A percentile compares a stretch with the other conserved stretches of the same genome.
These are phyloP conservation scores for Neophaeococcomyces aloes DNA, from an alignment of 2,329 filamentous ascomycete genomes.

Conservation along the genomic window DNA sequence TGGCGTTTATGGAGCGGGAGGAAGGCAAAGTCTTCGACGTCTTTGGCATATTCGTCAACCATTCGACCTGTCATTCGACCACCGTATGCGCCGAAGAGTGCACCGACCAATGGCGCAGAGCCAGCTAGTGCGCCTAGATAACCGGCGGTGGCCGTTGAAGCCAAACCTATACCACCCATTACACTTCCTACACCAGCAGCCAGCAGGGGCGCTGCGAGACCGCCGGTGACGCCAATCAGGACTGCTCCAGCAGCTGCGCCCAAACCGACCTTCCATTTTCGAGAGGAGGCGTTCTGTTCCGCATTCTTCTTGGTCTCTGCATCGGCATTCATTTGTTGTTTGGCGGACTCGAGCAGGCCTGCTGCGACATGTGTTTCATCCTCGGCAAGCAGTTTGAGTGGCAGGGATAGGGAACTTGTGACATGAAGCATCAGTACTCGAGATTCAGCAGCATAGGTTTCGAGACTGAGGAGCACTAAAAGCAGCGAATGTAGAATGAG, in stretches of 20 bases:
- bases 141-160: no score
- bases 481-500: slow-evolving; percentile 57
- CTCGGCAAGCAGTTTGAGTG: slow-evolving; percentile 47
- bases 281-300: slow-evolving; percentile 48
- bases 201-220: slow-evolving; percentile 58
- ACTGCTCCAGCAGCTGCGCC: slow-evolving; percentile 70
- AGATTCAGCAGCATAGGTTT: slow-evolving; percentile 59
- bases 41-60: slow-evolving; percentile 64
- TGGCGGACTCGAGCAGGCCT: slow-evolving; percentile 57
- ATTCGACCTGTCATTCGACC: slow-evolving; percentile 63
- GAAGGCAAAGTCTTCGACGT: slow-evolving; percentile 70
- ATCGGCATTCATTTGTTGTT: slow-evolving; percentile 57
- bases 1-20: slow-evolving; percentile 48
- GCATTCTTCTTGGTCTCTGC: slow-evolving; percentile 60
- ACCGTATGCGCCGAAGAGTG: slow-evolving; percentile 69
- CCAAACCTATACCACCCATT: slow-evolving; percentile 54
- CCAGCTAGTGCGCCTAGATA: slow-evolving; percentile 35
- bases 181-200: slow-evolving; percentile 61
- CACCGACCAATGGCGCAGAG: slow-evolving; percentile 57
- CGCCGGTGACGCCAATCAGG: slow-evolving; percentile 62
- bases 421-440: slow-evolving; percentile 57
- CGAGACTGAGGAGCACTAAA: slow-evolving; percentile 57
- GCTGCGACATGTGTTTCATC: slow-evolving; percentile 62
- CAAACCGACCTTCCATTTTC: slow-evolving; percentile 64
- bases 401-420: slow-evolving; percentile 54